These are phyloP conservation scores for Coprinopsis cinerea DNA, from an alignment of 768 basidiomycete species.

Conservation along the genomic window DNA sequence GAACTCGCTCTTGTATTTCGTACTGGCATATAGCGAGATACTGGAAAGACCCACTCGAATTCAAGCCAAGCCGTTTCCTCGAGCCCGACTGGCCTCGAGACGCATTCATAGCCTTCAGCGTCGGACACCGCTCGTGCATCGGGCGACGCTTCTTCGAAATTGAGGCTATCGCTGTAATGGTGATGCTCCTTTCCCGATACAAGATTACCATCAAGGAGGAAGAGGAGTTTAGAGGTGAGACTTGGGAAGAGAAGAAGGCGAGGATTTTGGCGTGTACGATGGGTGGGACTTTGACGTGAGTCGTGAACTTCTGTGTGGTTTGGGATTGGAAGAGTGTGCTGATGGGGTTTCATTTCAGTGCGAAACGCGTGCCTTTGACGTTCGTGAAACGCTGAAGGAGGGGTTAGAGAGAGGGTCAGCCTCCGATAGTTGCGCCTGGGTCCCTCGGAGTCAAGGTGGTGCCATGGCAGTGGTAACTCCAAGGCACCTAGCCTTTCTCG, in stretches of 20 bases:
- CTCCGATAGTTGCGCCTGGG: no score
- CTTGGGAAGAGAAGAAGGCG: slow-evolving; percentile 35
- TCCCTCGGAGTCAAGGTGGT: no score
- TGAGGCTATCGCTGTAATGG: slow-evolving; percentile 39
- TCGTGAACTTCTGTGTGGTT: no score
- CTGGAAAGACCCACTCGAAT: slow-evolving; percentile 38
- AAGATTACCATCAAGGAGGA: slow-evolving; percentile 43
- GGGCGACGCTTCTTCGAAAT: slow-evolving; percentile 45
- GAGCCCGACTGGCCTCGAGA: slow-evolving; percentile 14
- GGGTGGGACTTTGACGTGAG: slow-evolving; percentile 24
- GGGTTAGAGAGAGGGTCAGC: no score
- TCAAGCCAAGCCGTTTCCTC: slow-evolving; percentile 21
- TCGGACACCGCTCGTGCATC: slow-evolving; percentile 36
- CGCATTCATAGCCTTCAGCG: slow-evolving; percentile 18
- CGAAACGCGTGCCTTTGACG: no score
- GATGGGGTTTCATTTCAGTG: no score
- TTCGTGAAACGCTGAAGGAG: no score
- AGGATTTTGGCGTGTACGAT: slow-evolving; percentile 30
- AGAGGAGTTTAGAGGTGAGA: slow-evolving; percentile 37
- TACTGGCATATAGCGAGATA: slow-evolving; percentile 35
- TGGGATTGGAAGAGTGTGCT: no score
- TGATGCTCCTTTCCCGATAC: slow-evolving; percentile 37
- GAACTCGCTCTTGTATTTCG: no score
- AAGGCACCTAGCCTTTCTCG: no score
- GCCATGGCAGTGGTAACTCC: no score